Evolutionary conservation across 2,329 filamentous ascomycete species (phyloP).

Genomic region (Tetracladium maxilliforme): DNA sequence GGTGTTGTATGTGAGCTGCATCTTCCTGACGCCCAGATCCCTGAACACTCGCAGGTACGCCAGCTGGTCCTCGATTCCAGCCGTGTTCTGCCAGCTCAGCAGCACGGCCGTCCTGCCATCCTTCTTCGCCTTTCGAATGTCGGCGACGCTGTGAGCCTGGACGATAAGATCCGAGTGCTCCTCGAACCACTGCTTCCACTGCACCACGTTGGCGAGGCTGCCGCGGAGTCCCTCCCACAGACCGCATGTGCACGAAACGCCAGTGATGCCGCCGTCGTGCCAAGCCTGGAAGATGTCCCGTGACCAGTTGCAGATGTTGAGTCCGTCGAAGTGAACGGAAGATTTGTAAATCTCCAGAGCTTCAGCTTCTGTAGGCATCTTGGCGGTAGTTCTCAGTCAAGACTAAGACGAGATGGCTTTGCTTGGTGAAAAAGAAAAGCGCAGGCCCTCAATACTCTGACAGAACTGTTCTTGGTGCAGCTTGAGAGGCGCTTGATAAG

Average conservation of each 20-base stretch:
- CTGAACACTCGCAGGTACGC: conserved; percentile 22
- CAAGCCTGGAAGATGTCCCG: conserved; percentile 23
- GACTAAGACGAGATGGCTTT: no score
- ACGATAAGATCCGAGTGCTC: conserved; percentile 21
- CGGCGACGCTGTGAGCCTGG: conserved; percentile 19
- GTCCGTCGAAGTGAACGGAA: conserved; percentile 22
- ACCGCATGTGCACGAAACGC: conserved; percentile 23
- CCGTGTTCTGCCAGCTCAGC: conserved; percentile 24
- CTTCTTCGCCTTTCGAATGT: conserved; percentile 20
- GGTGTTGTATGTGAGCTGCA: conserved; percentile 26
- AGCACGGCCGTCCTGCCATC: conserved; percentile 20
- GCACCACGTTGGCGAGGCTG: conserved; percentile 21
- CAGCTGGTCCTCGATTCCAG: conserved; percentile 22
- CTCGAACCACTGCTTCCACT: conserved; percentile 27
- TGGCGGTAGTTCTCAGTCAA: no score
- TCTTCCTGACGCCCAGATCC: conserved; percentile 23
- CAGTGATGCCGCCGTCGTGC: conserved; percentile 20
- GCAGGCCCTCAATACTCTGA: no score
- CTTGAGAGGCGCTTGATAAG: no score
- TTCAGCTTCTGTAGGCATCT: conserved; percentile 19
- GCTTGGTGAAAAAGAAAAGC: no score
- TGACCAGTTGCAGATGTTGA: conserved; percentile 23
- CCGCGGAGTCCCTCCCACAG: conserved; percentile 22
- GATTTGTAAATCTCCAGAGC: conserved; percentile 18
- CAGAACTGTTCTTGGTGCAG: no score